Base-by-base conservation (phyloP, 331 rosid species). In the Dryas integrifolia region DNA sequence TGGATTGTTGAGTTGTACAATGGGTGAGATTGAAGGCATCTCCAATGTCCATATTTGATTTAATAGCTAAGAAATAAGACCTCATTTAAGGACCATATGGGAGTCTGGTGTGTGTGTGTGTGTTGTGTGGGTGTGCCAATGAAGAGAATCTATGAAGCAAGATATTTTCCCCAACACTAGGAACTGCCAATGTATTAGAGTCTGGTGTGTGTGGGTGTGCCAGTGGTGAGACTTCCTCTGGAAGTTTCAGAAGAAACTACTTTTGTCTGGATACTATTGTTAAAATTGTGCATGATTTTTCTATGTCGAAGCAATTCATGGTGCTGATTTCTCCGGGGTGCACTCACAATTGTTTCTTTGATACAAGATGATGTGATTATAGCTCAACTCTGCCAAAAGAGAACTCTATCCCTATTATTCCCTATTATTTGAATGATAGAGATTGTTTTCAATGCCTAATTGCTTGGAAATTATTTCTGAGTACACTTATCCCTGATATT, bases 1-100 rank as follows among this genome's bases (percentile, higher is more conserved):
- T 3, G 58, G 49, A 7, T 3, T 15, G n/a, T 24, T 60, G 6
- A 35, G 21, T 48, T 30, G 21, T 66, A 24, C n/a, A 49, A 65
- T 12, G 4, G 16, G 44, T 59, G 41, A 35, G 72, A 48, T 3
- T 49, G 8, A 15, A 38, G 15, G 35, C 35, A 30, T 30, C 48
- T 67, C 18, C 46, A 48, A 18, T 47, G 9, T 53, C 13, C 15
- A 30, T 61, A 13, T 13, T 12, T 49, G 72, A 7, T 3, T 30
- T 67, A 49, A 41, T 9, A 30, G 58, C 58, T 67, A 67, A 48
- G 58, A 38, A 48, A 61, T n/a, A 41, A 41, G 68, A 63, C 13
- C 0, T 63, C 13, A 7, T 63, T 8, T 15, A 41, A 62, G 67
- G 15, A 40, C 14, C 67, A 47, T 0, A 39, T 35, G 46, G 12